phyloP scores from a whole-genome alignment of 495 filamentous ascomycete genomes.

The Parathielavia hyrcaniae region DNA sequence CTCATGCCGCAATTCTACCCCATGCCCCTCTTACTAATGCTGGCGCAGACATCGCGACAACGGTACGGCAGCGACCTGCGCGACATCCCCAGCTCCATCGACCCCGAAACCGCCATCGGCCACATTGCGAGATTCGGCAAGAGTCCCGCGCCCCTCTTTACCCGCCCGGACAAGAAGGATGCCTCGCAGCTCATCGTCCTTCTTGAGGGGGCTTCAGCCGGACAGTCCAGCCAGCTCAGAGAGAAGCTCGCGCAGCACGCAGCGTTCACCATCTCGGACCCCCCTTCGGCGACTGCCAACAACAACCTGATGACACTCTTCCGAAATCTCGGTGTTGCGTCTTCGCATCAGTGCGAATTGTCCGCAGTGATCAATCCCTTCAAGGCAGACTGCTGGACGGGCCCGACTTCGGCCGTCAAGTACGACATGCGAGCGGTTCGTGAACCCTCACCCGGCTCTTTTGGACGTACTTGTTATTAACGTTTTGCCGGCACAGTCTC shows the following conservation, averaged over 20 bases:
- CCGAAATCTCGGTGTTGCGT: conserved; percentile 23
- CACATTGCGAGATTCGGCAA: conserved; percentile 41
- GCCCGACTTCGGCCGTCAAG: conserved; percentile 38
- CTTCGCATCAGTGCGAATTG: conserved; percentile 33
- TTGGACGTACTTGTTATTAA: neutral
- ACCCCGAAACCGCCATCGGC: conserved; percentile 35
- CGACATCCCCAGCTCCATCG: conserved; percentile 36
- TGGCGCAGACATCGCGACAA: conserved; percentile 36
- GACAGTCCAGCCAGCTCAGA: conserved; percentile 30
- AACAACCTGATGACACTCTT: conserved; percentile 31
- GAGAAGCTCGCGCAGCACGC: conserved; percentile 32
- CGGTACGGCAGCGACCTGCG: conserved; percentile 35
- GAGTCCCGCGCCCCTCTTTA: conserved; percentile 38
- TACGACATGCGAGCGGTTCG: conserved; percentile 40
- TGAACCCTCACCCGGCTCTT: neutral
- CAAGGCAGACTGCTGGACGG: conserved; percentile 42
- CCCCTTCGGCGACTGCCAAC: conserved; percentile 36
- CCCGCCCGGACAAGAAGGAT: conserved; percentile 24
- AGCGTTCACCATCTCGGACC: conserved; percentile 40
- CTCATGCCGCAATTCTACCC: neutral
- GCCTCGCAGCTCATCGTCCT: conserved; percentile 46
- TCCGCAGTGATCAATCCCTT: conserved; percentile 39
- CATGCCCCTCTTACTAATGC: conserved; percentile 22
- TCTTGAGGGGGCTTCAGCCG: conserved; percentile 41
- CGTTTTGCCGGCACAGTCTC: conserved; percentile 21